phyloP scores from a whole-genome alignment of 2,329 filamentous ascomycete species.

The Thermothelomyces thermophilus region DNA sequence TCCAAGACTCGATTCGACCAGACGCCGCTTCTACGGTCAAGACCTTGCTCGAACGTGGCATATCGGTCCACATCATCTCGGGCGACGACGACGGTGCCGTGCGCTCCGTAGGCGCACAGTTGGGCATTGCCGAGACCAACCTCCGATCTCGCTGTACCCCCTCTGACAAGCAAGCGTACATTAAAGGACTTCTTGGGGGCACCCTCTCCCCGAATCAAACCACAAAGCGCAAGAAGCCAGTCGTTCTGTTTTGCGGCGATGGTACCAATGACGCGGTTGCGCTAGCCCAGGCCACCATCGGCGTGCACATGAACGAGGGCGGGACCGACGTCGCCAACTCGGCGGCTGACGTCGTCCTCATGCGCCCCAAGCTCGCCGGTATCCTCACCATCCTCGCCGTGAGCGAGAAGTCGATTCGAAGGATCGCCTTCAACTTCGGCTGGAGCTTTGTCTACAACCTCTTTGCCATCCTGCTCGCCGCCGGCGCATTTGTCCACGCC shows the following conservation, averaged over 20 bases:
- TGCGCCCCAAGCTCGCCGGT: conserved; percentile 49
- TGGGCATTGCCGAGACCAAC: conserved; percentile 35
- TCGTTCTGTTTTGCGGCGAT: conserved; percentile 66
- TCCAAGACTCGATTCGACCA: conserved; percentile 40
- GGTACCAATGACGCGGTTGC: conserved; percentile 75
- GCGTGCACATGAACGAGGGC: conserved; percentile 52
- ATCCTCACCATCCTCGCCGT: conserved; percentile 54
- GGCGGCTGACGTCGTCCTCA: conserved; percentile 63
- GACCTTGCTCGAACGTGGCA: conserved; percentile 32
- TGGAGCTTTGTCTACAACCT: conserved; percentile 68
- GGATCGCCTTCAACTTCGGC: conserved; percentile 61
- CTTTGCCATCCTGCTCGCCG: conserved; percentile 59
- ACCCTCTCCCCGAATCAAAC: neutral
- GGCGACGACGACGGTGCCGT: conserved; percentile 50
- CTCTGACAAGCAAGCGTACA: conserved; percentile 40
- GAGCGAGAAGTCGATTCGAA: conserved; percentile 36
- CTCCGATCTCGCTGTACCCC: conserved; percentile 40
- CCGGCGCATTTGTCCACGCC: conserved; percentile 54
- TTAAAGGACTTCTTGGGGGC: conserved; percentile 30
- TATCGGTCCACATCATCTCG: conserved; percentile 44
- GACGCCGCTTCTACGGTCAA: conserved; percentile 35
- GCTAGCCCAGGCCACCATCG: conserved; percentile 63
- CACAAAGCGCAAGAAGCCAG: conserved; percentile 19
- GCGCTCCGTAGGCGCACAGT: conserved; percentile 31
- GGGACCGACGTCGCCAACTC: conserved; percentile 54